Evolutionary conservation across 371 early-diverging fungal genomes (phyloP).

Genomic region (Dentiscutata heterogama): DNA sequence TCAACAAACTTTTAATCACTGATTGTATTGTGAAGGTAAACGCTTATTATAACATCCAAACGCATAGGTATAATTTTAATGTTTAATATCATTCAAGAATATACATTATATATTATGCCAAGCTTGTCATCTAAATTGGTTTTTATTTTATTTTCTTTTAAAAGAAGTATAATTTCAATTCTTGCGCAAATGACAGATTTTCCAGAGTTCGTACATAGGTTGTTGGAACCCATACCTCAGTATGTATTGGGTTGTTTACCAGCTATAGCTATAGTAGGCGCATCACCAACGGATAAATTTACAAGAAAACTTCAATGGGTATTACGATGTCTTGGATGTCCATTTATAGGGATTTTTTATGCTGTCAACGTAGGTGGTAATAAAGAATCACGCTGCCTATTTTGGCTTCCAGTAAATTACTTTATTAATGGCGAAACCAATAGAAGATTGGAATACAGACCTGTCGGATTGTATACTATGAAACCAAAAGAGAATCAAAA

Average conservation of each 20-base stretch:
- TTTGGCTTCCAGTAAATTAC: not conserved
- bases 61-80: no score
- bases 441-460: not conserved
- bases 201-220: no score
- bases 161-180: no score
- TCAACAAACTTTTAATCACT: no score
- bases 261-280: conserved; percentile 5
- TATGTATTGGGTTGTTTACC: conserved; percentile 25
- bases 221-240: not conserved
- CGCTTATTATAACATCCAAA: no score
- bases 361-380: not conserved
- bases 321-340: not conserved
- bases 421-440: not conserved
- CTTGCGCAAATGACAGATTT: no score
- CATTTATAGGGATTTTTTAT: conserved; percentile 15
- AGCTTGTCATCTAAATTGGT: no score
- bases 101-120: no score
- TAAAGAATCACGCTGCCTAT: not conserved
- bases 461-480: conserved; percentile 6
- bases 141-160: no score
- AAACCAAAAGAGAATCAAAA: not conserved
- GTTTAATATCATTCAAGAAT: no score
- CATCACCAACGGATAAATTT: not conserved
- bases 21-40: no score
- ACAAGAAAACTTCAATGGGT: not conserved